Evolutionary conservation across 1,284 basidiomycete species (phyloP).

Genomic region (Lignosus rhinocerotis): DNA sequence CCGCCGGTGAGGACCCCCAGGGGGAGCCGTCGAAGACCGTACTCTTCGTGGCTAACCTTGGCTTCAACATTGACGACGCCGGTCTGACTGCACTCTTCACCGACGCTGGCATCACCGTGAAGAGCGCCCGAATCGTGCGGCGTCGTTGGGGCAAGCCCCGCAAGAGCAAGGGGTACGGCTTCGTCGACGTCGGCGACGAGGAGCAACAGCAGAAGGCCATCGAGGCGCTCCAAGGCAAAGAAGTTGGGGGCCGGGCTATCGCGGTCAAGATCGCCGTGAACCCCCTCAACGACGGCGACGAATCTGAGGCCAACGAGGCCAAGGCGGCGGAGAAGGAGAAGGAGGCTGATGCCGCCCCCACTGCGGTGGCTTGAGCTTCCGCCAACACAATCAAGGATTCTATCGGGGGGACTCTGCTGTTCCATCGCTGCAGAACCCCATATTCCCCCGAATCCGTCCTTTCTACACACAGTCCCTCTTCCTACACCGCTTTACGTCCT

Average conservation of each 20-base stretch:
- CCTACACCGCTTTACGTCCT: conserved; percentile 17
- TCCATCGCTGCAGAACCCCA: conserved; percentile 8
- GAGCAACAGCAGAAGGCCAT: conserved; percentile 87
- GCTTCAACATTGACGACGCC: conserved; percentile 86
- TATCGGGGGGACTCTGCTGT: conserved; percentile 4
- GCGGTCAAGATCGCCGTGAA: conserved; percentile 90
- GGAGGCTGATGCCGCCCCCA: conserved; percentile 29
- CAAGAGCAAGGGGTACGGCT: conserved; percentile 92
- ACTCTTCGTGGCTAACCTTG: conserved; percentile 94
- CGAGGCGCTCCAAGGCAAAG: conserved; percentile 77
- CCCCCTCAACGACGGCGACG: conserved; percentile 38
- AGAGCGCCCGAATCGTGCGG: conserved; percentile 84
- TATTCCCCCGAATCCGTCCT: conserved; percentile 14
- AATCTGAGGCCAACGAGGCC: conserved; percentile 40
- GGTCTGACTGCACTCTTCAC: conserved; percentile 78
- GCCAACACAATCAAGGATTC: conserved; percentile 12
- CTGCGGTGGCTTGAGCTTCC: conserved; percentile 20
- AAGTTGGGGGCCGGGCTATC: conserved; percentile 76
- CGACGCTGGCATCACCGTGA: conserved; percentile 77
- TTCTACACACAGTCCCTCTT: conserved; percentile 13
- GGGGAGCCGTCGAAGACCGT: conserved; percentile 84
- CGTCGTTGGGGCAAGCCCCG: conserved; percentile 78
- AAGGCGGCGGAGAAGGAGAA: conserved; percentile 38
- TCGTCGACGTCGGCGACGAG: conserved; percentile 86
- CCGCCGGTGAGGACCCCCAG: conserved; percentile 72